Percentiles rank a stretch among this genome's conserved stretches.
Evolutionary conservation across 2,329 filamentous ascomycete species (phyloP).

Genomic region (Microsporum ferrugineum): DNA sequence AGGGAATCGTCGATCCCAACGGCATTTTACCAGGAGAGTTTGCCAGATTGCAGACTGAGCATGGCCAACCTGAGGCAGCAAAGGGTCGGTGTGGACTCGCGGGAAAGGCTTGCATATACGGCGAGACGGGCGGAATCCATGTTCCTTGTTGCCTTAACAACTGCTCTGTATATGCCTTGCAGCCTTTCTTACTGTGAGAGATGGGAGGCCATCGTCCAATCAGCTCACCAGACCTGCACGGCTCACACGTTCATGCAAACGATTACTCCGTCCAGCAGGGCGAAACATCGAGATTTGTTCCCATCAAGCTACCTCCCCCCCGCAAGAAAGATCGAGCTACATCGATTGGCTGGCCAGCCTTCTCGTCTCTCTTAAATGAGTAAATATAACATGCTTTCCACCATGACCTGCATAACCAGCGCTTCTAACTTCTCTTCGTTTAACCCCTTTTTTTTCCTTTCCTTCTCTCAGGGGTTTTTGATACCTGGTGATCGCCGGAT

Average conservation of each 20-base stretch:
- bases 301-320: background rate
- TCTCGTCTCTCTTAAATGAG: background rate
- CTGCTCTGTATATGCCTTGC: background rate
- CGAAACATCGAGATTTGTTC: background rate
- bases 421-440: background rate
- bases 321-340: background rate
- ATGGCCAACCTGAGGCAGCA: background rate
- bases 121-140: background rate
- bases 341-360: background rate
- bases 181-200: background rate
- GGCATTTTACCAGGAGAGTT: background rate
- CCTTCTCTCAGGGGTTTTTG: background rate
- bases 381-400: background rate
- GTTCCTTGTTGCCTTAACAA: background rate
- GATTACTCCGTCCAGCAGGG: background rate
- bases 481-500: background rate
- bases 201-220: background rate
- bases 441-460: background rate
- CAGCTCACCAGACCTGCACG: background rate
- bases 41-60: background rate
- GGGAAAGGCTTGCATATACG: slow-evolving; percentile 1
- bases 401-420: background rate
- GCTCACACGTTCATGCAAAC: background rate
- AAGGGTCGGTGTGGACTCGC: background rate
- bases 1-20: background rate